Evolutionary conservation across 2,329 filamentous ascomycete genomes (phyloP).

Genomic region (Akanthomyces muscarius): DNA sequence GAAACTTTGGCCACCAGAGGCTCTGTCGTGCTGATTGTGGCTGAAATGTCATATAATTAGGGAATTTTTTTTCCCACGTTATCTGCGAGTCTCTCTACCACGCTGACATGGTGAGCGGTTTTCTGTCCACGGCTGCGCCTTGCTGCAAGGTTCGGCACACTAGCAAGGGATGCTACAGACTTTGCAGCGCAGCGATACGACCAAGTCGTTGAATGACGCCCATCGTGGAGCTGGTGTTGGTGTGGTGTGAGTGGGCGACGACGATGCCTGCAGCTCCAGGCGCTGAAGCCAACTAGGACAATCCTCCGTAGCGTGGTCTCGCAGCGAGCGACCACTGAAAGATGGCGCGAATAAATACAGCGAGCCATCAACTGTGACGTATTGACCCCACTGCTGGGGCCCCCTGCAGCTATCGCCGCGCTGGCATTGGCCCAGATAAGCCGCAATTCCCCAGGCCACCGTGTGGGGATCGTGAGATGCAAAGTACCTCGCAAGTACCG

Average conservation of each 20-base stretch:
- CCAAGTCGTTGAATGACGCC: background rate
- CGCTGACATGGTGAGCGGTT: background rate
- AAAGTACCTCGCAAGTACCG: background rate
- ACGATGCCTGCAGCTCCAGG: background rate
- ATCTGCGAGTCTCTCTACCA: too few species aligned
- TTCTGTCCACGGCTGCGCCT: background rate
- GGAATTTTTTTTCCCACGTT: background rate
- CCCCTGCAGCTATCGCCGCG: background rate
- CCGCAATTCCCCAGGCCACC: background rate
- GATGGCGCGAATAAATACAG: background rate
- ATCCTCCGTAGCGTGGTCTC: background rate
- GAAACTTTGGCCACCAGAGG: too few species aligned
- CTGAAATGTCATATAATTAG: background rate
- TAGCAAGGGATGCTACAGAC: background rate
- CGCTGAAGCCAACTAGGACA: background rate
- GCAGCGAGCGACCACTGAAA: background rate
- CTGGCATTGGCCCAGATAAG: slow-evolving; percentile 7
- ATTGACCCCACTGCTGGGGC: background rate
- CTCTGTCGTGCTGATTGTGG: too few species aligned
- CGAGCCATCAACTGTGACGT: background rate
- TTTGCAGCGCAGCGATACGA: background rate
- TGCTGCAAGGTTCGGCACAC: slow-evolving; percentile 2
- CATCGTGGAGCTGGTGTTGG: background rate
- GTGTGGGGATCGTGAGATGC: background rate
- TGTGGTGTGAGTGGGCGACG: background rate